Evolutionary conservation across 495 filamentous ascomycete genomes (phyloP), one percentile per base, ranked within the genome.

Genomic region (Friedmanniomyces simplex): DNA sequence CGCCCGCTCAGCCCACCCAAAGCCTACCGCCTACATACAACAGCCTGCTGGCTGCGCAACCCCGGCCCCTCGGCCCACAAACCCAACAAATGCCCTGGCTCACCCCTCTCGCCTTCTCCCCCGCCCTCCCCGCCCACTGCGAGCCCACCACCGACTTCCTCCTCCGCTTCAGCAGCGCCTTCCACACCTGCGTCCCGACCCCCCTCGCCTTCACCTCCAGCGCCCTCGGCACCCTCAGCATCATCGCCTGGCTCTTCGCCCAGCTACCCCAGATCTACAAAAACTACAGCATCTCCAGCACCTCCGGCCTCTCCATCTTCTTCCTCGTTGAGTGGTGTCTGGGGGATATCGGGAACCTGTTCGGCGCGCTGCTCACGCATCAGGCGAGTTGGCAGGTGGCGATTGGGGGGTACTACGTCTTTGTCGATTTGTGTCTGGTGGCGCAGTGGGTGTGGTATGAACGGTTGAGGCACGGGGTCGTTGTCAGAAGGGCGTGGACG

Each of bases 231-330:
- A 76, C 76, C 0, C 68, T 82, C 57, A 84, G 81, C 63, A 87
- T 88, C 37, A 62, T 81, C 39, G 81, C 85, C 50, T 88, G 85
- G 85, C 73, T 88, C n/a, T 88, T 86, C 64, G 85, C 85, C 26
- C 85, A 88, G 67, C 70, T 88, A 20, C 85, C 85, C 2, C 85
- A 88, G 62, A 84, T 88, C 43, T 82, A 78, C 69, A 86, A 85
- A 73, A 88, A 88, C 66, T 81, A 79, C 61, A 74, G 74, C 47
- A 63, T 85, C 10, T 72, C 81, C 58, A 86, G 83, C 2, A 86
- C 83, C 0, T 81, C 83, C 6, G 85, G 85, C 4, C 66, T 88
- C 41, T 85, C 82, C 2, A 74, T 84, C 53, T 85, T 80, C 56
- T 88, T 88, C 63, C 68, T 88, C 39, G 70, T 79, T 1, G 82